phyloP scores from a whole-genome alignment of 2,329 filamentous ascomycete genomes.

The Paraconiothyrium sp. region DNA sequence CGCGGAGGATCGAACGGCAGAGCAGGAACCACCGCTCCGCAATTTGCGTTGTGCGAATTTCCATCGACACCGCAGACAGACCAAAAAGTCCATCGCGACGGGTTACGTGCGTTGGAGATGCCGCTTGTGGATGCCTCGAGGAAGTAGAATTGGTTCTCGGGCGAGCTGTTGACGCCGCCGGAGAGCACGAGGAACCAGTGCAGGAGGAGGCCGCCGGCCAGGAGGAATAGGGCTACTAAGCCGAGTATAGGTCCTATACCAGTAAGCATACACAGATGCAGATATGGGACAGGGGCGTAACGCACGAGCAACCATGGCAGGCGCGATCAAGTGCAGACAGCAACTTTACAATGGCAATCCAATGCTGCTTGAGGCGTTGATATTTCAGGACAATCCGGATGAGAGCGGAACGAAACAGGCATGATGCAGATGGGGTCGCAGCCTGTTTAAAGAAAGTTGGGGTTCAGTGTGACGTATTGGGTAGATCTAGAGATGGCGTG shows the following conservation, averaged over 20 bases:
- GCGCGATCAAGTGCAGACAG: neutral
- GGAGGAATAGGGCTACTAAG: constrained; percentile 67
- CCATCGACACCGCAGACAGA: constrained; percentile 73
- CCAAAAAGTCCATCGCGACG: constrained; percentile 91
- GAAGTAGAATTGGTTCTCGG: constrained; percentile 83
- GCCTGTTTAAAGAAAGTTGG: constrained; percentile 18
- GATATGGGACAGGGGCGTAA: constrained; percentile 15
- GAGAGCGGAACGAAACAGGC: constrained; percentile 10
- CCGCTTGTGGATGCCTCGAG: constrained; percentile 78
- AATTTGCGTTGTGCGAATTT: constrained; percentile 66
- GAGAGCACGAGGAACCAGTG: constrained; percentile 73
- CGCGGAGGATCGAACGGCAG: constrained; percentile 71
- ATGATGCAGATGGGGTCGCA: neutral
- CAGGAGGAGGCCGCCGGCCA: constrained; percentile 69
- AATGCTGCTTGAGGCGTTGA: neutral
- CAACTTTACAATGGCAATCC: neutral
- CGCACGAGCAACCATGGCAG: constrained; percentile 32
- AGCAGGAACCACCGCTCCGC: constrained; percentile 68
- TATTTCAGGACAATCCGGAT: constrained; percentile 4
- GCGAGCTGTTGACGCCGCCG: constrained; percentile 63
- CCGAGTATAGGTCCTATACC: constrained; percentile 64
- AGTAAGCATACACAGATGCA: neutral
- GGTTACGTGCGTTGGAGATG: constrained; percentile 65
- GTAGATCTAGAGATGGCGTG: constrained; percentile 3
- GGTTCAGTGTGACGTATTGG: constrained; percentile 22